Evolutionary conservation across 2,329 filamentous ascomycete genomes (phyloP).

Genomic region (Clarireedia monteithiana): DNA sequence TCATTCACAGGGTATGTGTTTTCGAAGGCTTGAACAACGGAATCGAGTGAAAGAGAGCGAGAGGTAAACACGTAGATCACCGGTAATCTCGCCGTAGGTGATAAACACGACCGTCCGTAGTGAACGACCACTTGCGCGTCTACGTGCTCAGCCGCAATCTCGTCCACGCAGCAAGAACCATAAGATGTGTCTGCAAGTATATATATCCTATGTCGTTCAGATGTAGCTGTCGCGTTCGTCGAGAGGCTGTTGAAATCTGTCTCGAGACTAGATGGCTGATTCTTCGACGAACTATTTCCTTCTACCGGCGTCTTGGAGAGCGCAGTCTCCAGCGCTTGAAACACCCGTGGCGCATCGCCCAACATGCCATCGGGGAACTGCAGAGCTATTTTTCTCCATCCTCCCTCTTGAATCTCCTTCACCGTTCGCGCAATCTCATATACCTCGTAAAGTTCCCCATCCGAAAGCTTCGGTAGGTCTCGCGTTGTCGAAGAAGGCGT

Average conservation of each 20-base stretch:
- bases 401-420: constrained; percentile 61
- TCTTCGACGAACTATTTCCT: constrained; percentile 1
- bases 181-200: constrained; percentile 95
- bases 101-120: constrained; percentile 87
- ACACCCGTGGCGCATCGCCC: constrained; percentile 73
- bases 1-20: constrained; percentile 53
- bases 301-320: constrained; percentile 28
- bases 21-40: constrained; percentile 51
- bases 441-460: constrained; percentile 64
- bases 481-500: constrained; percentile 20
- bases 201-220: constrained; percentile 44
- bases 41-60: constrained; percentile 56
- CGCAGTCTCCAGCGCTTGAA: constrained; percentile 52
- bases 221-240: background rate
- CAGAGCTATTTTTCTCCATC: constrained; percentile 73
- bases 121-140: constrained; percentile 88
- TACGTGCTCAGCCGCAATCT: constrained; percentile 90
- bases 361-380: constrained; percentile 96
- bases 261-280: constrained; percentile 11
- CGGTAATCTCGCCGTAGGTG: constrained; percentile 77
- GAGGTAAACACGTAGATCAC: constrained; percentile 88
- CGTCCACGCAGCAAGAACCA: constrained; percentile 93
- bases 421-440: constrained; percentile 85
- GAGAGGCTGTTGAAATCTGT: constrained; percentile 16
- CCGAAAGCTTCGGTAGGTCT: constrained; percentile 24